Evolutionary conservation across 2,329 filamentous ascomycete species (phyloP), one percentile per base, ranked within the genome.

Genomic region (Aspergillus hortae): DNA sequence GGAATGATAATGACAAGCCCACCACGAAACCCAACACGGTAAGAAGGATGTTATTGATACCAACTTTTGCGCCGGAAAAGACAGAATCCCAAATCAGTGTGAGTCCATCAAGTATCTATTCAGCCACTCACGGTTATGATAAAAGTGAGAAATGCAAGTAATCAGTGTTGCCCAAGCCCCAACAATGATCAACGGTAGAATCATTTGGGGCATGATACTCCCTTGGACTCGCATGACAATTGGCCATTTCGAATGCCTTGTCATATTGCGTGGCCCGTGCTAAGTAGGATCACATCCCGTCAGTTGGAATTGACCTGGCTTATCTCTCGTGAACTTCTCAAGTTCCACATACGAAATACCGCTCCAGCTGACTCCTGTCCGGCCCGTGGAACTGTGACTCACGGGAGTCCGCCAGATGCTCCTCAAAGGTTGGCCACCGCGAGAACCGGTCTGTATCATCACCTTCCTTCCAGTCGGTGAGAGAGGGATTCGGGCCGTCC

Each of bases 11-110:
- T 15, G 85, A 81, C 53, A 92, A 74, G 81, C 85, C 85, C 67
- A 92, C 87, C 54, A 92, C 86, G 74, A 92, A 91, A 86, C 88
- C 88, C 41, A 88, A 81, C 48, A 92, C 84, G 1, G 88, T 91
- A 48, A 92, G 77, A 15, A 91, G 76, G 32, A 90, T 79, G 15
- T 78, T 83, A 65, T 80, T 80, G 57, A 91, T 83, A 44, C 78
- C 80, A 15, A 86, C 67, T 68, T 10, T 21, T 14, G 5, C 19
- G 19, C 17, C 19, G 9, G 15, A 32, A 14, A 44, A 43, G 30
- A 45, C 50, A 40, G 52, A 58, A 41, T 52, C 47, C 19, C 19
- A 41, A 55, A 15, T 51, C 25, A 45, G 14, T 42, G 7, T 6
- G 33, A n/a, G 30, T 11, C 19, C 30, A 3, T 6, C 45, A 35